Evolutionary conservation across 108 stramenopile species (phyloP).

Genomic region (Cyclotella atomus): DNA sequence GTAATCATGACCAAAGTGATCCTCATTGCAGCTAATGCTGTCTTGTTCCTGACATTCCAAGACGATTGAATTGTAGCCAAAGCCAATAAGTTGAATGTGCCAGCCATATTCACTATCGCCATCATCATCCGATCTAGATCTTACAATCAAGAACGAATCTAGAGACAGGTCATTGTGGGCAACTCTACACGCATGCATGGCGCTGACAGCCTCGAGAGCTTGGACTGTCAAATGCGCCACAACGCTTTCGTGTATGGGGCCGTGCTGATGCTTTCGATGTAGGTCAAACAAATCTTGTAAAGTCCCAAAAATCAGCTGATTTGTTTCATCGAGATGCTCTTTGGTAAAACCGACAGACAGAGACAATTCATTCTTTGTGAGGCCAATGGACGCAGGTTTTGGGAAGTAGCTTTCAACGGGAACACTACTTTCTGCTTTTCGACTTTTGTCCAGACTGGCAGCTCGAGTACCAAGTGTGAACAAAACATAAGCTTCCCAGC

Average conservation of each 20-base stretch:
- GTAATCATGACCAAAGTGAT: slow-evolving; percentile 45
- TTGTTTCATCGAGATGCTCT: background rate
- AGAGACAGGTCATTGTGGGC: slow-evolving; percentile 44
- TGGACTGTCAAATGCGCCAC: slow-evolving; percentile 28
- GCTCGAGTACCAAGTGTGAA: slow-evolving; percentile 29
- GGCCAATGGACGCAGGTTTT: slow-evolving; percentile 20
- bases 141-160: slow-evolving; percentile 44
- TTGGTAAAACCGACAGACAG: slow-evolving; percentile 12
- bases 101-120: slow-evolving; percentile 8
- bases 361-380: slow-evolving; percentile 1
- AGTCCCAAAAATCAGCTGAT: slow-evolving; percentile 34
- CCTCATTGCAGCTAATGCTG: background rate
- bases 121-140: background rate
- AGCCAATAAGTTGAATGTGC: slow-evolving; percentile 42
- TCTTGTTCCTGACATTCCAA: slow-evolving; percentile 15
- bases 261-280: slow-evolving; percentile 34
- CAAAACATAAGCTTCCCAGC: slow-evolving; percentile 40
- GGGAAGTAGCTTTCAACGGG: slow-evolving; percentile 19
- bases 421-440: background rate
- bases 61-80: slow-evolving; percentile 41
- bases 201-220: slow-evolving; percentile 45
- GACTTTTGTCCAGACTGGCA: slow-evolving; percentile 6
- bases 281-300: slow-evolving; percentile 48
- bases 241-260: slow-evolving; percentile 45
- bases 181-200: slow-evolving; percentile 44